Conservation (phyloP, 2,329 filamentous ascomycete species). For the Pseudohalonectria lignicola region DNA sequence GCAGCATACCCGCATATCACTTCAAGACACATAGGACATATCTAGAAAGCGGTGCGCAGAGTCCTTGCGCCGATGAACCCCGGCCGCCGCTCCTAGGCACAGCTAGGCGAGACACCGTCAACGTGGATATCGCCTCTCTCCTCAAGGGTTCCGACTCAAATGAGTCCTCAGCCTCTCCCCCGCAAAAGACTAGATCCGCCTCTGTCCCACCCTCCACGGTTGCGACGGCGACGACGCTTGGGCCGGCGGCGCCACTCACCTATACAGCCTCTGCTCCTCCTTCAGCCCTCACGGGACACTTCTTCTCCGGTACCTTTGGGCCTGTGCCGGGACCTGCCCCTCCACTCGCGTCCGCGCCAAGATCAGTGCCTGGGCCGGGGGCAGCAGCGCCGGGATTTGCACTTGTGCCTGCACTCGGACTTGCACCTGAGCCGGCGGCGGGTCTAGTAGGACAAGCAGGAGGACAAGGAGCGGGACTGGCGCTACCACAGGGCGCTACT, state of each 20-base stretch:
- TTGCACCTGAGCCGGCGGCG: no score
- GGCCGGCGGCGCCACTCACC: conserved; percentile 7
- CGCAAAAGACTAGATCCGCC: conserved; percentile 24
- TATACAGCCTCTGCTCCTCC: not conserved
- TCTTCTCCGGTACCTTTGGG: no score
- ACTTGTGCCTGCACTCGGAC: no score
- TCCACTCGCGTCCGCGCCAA: no score
- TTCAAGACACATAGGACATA: no score
- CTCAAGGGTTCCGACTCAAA: conserved; percentile 67
- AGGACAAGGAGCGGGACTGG: no score
- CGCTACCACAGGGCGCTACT: not conserved
- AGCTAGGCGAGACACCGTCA: conserved; percentile 42
- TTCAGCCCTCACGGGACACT: not conserved
- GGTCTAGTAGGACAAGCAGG: no score
- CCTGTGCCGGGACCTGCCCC: no score
- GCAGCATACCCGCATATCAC: no score
- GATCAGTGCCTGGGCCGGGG: no score
- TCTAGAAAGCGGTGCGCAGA: conserved; percentile 7
- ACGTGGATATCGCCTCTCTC: conserved; percentile 90
- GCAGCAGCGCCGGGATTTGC: conserved; percentile 7
- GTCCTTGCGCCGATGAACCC: conserved; percentile 18
- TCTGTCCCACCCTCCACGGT: conserved; percentile 22
- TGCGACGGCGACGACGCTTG: conserved; percentile 22
- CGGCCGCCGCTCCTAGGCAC: conserved; percentile 18
- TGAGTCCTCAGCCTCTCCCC: conserved; percentile 49